A percentile compares a stretch with the other conserved stretches of the same genome.
phyloP scores from a whole-genome alignment of 345 rosid species.

The Rhodamnia rubescens region DNA sequence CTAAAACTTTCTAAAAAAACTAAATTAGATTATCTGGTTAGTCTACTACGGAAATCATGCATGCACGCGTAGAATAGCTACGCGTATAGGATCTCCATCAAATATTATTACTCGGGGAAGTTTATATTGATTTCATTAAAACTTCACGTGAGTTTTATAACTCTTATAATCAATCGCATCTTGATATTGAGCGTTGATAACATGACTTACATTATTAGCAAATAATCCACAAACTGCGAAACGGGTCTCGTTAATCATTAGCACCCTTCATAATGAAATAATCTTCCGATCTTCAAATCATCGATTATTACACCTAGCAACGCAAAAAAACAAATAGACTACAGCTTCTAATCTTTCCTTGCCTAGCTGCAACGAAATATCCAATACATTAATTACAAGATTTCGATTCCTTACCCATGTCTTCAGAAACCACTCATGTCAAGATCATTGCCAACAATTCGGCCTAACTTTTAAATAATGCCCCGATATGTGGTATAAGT shows the following conservation, averaged over 20 bases:
- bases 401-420: background rate
- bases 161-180: background rate
- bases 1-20: background rate
- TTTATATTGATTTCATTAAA: background rate
- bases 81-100: background rate
- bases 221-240: background rate
- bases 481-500: background rate
- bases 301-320: background rate
- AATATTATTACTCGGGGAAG: background rate
- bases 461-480: background rate
- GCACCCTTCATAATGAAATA: background rate
- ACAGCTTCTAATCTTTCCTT: background rate
- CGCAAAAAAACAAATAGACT: background rate
- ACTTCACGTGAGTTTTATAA: background rate
- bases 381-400: background rate
- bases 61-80: background rate
- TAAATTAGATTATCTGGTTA: background rate
- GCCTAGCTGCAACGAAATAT: background rate
- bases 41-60: background rate
- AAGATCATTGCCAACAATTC: background rate
- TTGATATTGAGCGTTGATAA: background rate
- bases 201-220: background rate
- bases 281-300: background rate
- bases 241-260: background rate
- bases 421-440: background rate